Evolutionary conservation across 116 monocot genomes (phyloP), one percentile per base, ranked within the genome.

Genomic region (Papilionanthe hybrid): DNA sequence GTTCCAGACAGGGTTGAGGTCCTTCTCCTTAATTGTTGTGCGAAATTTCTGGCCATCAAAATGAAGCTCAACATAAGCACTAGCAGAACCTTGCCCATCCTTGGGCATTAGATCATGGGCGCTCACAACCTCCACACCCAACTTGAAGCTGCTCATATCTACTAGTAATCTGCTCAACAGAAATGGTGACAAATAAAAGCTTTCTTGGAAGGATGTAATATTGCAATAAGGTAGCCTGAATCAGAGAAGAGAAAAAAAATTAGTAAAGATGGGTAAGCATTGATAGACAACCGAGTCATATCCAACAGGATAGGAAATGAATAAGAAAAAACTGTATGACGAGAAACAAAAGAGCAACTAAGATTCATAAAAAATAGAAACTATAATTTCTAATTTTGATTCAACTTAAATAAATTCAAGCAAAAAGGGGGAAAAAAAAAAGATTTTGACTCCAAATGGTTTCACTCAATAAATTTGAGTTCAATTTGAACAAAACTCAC

Each of bases 1-100:
- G 20, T 94, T 88, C 94, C 94, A 94, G 9, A 87, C 86, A 4
- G 94, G 94, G 44, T 86, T 92, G 50, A 92, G 90, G 85, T 94
- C 94, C 41, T 88, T 92, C 66, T 92, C 90, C 77, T 90, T 94
- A n/a, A 84, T 75, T 11, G 87, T 81, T 19, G 88, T 92, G 5
- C 87, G 86, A 79, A 83, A 90, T 77, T 82, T 92, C 72, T 94
- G 92, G 75, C 83, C 87, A 76, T 90, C 90, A 69, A 94, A 94
- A 3, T 86, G 78, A 37, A 94, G 85, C 82, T 94, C 94, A 5
- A 92, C 94, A 50, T 72, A 92, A 22, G 92, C 72, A 82, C 72
- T 87, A 9, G 92, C 78, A 47, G 94, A 92, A 30, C 88, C 92
- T 32, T 88, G 85, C 29, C 86, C 92, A 75, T 90, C 92, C 82